These are phyloP conservation scores for Rhizopogon roseolus DNA, from an alignment of 768 basidiomycete species.

Conservation along the genomic window DNA sequence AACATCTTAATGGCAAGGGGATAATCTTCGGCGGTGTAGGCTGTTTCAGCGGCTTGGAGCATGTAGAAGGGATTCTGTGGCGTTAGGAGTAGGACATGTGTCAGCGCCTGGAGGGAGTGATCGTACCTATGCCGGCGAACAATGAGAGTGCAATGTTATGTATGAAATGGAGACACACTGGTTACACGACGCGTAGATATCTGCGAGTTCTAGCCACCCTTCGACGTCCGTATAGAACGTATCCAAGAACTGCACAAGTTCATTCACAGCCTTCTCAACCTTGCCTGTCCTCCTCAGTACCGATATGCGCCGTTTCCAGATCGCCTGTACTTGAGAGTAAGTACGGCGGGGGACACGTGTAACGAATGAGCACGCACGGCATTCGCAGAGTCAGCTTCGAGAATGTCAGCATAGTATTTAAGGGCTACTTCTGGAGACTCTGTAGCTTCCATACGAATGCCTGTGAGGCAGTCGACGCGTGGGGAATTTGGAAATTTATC, in stretches of 20 bases:
- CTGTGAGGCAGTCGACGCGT: slow-evolving; percentile 71
- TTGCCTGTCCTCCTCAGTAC: slow-evolving; percentile 61
- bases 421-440: slow-evolving; percentile 54
- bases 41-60: slow-evolving; percentile 85
- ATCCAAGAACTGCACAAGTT: slow-evolving; percentile 72
- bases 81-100: slow-evolving; percentile 75
- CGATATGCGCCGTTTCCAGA: slow-evolving; percentile 81
- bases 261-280: slow-evolving; percentile 61
- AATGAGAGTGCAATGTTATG: neutral
- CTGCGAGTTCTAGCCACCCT: slow-evolving; percentile 83
- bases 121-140: slow-evolving; percentile 50
- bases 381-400: slow-evolving; percentile 65
- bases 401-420: slow-evolving; percentile 54
- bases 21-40: slow-evolving; percentile 73
- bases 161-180: slow-evolving; percentile 45
- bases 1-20: slow-evolving; percentile 76
- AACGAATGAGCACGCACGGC: slow-evolving; percentile 42
- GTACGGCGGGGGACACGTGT: neutral
- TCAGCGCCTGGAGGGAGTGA: slow-evolving; percentile 66
- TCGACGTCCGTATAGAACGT: slow-evolving; percentile 87
- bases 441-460: slow-evolving; percentile 72
- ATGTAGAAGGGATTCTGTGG: slow-evolving; percentile 85
- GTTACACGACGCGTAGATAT: slow-evolving; percentile 69
- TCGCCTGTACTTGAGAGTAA: slow-evolving; percentile 35
- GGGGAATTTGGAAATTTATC: slow-evolving; percentile 75